Conservation (phyloP, 2,329 filamentous ascomycete species). For the Sclerotinia trifoliorum region DNA sequence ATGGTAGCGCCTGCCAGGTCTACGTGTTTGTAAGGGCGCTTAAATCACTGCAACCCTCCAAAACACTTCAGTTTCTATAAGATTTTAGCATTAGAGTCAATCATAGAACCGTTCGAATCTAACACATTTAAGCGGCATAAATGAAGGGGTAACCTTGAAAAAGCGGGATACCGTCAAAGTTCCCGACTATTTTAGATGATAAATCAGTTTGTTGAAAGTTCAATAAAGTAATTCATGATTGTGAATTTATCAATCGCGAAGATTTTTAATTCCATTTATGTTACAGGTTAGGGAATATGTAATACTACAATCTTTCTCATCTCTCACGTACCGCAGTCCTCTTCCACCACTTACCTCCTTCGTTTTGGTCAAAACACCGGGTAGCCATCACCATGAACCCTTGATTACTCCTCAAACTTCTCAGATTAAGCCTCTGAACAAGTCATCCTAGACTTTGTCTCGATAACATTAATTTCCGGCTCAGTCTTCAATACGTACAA, state of each 20-base stretch:
- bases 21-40: no score
- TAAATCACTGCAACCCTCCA: no score
- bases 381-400: slow-evolving; percentile 28
- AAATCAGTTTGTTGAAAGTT: no score
- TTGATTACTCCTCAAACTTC: slow-evolving; percentile 23
- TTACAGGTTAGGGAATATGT: not conserved
- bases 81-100: not conserved
- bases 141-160: not conserved
- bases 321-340: not conserved
- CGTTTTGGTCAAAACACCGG: slow-evolving; percentile 12
- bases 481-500: slow-evolving; percentile 25
- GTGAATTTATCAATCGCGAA: not conserved
- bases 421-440: slow-evolving; percentile 27
- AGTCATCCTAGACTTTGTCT: slow-evolving; percentile 5
- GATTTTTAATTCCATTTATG: no score
- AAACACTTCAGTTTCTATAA: no score
- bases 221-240: not conserved
- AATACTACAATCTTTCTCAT: not conserved
- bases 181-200: no score
- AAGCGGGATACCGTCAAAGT: not conserved
- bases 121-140: not conserved
- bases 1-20: no score
- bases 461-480: slow-evolving; percentile 19
- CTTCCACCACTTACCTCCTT: not conserved
- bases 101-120: not conserved